Conservation (phyloP, 1,284 basidiomycete species). For the Sphagnurus paluster region DNA sequence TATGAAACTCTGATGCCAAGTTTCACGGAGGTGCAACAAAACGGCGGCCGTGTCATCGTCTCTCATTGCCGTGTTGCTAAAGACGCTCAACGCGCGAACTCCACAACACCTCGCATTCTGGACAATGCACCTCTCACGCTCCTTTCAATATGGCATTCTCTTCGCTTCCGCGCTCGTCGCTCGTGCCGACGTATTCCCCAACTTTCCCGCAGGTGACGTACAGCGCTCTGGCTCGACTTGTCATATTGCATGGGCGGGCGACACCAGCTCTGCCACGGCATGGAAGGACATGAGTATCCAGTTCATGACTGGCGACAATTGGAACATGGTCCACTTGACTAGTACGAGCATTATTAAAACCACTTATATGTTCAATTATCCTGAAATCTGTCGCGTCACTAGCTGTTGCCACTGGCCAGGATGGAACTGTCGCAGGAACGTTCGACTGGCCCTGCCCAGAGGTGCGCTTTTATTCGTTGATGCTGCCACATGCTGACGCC, state of each 20-base stretch:
- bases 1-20: no score
- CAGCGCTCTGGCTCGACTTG: slow-evolving; percentile 59
- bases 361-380: background rate
- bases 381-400: no score
- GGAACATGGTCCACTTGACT: slow-evolving; percentile 66
- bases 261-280: slow-evolving; percentile 43
- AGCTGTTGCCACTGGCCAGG: slow-evolving; percentile 55
- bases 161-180: slow-evolving; percentile 32
- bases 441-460: slow-evolving; percentile 67
- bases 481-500: background rate
- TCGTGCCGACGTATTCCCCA: slow-evolving; percentile 53
- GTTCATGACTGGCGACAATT: slow-evolving; percentile 79
- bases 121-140: no score
- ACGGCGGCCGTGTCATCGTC: no score
- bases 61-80: no score
- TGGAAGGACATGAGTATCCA: slow-evolving; percentile 73
- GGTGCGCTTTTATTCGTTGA: slow-evolving; percentile 34
- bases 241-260: slow-evolving; percentile 53
- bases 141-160: slow-evolving; percentile 2
- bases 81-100: no score
- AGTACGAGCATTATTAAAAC: slow-evolving; percentile 39
- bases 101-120: no score
- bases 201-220: slow-evolving; percentile 49
- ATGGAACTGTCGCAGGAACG: slow-evolving; percentile 58
- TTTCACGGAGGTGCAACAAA: no score